A percentile compares a stretch with the other conserved stretches of the same genome.
Conservation (phyloP, 2,329 filamentous ascomycete species). For the Mollisiaceae sp. region DNA sequence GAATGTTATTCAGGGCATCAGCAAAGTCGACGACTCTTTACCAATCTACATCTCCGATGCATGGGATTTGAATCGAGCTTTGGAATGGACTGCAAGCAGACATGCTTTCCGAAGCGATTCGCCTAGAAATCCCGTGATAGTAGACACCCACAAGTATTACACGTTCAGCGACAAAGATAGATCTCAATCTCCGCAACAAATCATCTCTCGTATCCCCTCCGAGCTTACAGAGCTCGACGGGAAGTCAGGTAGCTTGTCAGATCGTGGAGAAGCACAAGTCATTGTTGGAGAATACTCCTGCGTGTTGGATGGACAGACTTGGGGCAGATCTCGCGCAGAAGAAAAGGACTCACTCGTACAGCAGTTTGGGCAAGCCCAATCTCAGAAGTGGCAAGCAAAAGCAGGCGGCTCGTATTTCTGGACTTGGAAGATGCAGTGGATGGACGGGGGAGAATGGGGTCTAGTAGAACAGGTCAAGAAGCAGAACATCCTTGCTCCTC, state of each 20-base stretch:
- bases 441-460: slow-evolving; percentile 65
- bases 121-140: slow-evolving; percentile 53
- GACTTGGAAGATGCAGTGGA: slow-evolving; percentile 65
- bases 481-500: slow-evolving; percentile 48
- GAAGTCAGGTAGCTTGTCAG: slow-evolving; percentile 53
- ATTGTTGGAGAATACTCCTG: slow-evolving; percentile 64
- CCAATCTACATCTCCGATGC: slow-evolving; percentile 64
- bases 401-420: slow-evolving; percentile 62
- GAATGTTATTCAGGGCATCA: slow-evolving; percentile 52
- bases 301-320: slow-evolving; percentile 57
- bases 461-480: slow-evolving; percentile 58
- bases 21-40: slow-evolving; percentile 52
- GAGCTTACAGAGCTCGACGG: slow-evolving; percentile 53
- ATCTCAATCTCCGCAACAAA: slow-evolving; percentile 54
- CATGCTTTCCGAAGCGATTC: slow-evolving; percentile 38
- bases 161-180: slow-evolving; percentile 60
- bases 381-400: slow-evolving; percentile 52
- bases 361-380: slow-evolving; percentile 55
- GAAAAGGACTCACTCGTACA: slow-evolving; percentile 50
- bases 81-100: slow-evolving; percentile 51
- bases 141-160: slow-evolving; percentile 66
- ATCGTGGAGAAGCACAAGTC: slow-evolving; percentile 54
- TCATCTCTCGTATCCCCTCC: slow-evolving; percentile 50
- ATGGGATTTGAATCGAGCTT: slow-evolving; percentile 55
- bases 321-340: slow-evolving; percentile 50